Percentiles rank a stretch among this genome's conserved stretches.
These are phyloP conservation scores for Pelargonium nanum DNA, from an alignment of 345 rosid genomes.

Conservation along the genomic window DNA sequence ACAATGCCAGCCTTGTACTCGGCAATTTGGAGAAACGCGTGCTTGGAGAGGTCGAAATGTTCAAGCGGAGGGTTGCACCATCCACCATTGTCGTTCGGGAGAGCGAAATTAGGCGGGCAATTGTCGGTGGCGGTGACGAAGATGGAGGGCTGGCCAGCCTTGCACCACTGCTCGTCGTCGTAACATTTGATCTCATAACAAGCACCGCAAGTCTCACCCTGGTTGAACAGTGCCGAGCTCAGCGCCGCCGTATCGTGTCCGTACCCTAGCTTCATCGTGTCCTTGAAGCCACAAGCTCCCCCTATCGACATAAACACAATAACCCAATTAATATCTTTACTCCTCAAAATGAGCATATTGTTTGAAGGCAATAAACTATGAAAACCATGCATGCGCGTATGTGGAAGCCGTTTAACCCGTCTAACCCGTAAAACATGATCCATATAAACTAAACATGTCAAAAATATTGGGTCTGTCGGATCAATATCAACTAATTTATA, in stretches of 20 bases:
- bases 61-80: conserved; percentile 69
- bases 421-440: no score
- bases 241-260: conserved; percentile 39
- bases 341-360: not conserved
- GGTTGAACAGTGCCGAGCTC: conserved; percentile 35
- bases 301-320: conserved; percentile 14
- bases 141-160: conserved; percentile 39
- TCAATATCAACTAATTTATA: no score
- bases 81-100: conserved; percentile 44
- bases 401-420: no score
- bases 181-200: conserved; percentile 42
- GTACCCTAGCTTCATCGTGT: conserved; percentile 29
- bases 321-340: not conserved
- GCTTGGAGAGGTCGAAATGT: conserved; percentile 71
- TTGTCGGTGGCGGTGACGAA: conserved; percentile 62
- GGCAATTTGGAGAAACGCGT: conserved; percentile 42
- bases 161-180: conserved; percentile 37
- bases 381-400: no score
- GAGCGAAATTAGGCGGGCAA: conserved; percentile 60
- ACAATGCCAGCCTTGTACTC: conserved; percentile 45
- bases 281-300: conserved; percentile 47
- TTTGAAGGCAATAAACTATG: no score
- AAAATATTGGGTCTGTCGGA: no score
- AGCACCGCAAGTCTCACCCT: conserved; percentile 39
- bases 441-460: no score